Percentiles rank a stretch among this genome's conserved stretches.
phyloP scores from a whole-genome alignment of 2,329 filamentous ascomycete species.

The Stagonosporopsis cucurbitacearum region DNA sequence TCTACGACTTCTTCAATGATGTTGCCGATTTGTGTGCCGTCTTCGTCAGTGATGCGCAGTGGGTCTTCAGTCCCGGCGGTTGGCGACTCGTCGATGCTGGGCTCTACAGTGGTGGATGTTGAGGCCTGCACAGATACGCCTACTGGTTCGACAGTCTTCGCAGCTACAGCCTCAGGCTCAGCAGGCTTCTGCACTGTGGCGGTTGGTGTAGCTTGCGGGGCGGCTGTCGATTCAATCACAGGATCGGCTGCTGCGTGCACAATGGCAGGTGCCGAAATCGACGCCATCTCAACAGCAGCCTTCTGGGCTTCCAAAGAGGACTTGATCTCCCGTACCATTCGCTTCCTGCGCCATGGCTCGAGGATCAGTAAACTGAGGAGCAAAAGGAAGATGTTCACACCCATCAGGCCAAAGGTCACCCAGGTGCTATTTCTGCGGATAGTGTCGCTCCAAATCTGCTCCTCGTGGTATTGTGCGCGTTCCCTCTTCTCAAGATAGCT shows the following conservation, averaged over 20 bases:
- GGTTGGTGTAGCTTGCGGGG: background rate
- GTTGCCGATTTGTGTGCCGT: slow-evolving; percentile 4
- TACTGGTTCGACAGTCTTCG: slow-evolving; percentile 26
- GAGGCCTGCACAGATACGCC: background rate
- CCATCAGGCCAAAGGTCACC: slow-evolving; percentile 99
- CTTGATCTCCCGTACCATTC: slow-evolving; percentile 78
- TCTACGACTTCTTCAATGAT: slow-evolving; percentile 6
- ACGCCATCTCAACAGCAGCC: slow-evolving; percentile 22
- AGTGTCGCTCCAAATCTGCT: slow-evolving; percentile 99
- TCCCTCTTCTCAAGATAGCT: slow-evolving; percentile 81
- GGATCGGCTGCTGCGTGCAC: slow-evolving; percentile 2
- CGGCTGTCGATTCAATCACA: background rate
- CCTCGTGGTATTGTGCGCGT: slow-evolving; percentile 92
- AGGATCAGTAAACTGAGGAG: slow-evolving; percentile 85
- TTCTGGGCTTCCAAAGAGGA: slow-evolving; percentile 44
- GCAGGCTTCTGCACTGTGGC: slow-evolving; percentile 1
- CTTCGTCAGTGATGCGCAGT: slow-evolving; percentile 11
- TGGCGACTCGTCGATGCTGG: slow-evolving; percentile 14
- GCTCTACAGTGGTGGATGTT: background rate
- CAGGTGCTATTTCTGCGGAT: slow-evolving; percentile 96
- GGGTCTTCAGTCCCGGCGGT: slow-evolving; percentile 20
- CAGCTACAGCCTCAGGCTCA: slow-evolving; percentile 31
- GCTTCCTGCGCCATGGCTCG: slow-evolving; percentile 85
- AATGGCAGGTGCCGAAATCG: slow-evolving; percentile 6
- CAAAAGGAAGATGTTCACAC: slow-evolving; percentile 89